phyloP scores from a whole-genome alignment of 441 rosid species.

The Isatis lusitanica region DNA sequence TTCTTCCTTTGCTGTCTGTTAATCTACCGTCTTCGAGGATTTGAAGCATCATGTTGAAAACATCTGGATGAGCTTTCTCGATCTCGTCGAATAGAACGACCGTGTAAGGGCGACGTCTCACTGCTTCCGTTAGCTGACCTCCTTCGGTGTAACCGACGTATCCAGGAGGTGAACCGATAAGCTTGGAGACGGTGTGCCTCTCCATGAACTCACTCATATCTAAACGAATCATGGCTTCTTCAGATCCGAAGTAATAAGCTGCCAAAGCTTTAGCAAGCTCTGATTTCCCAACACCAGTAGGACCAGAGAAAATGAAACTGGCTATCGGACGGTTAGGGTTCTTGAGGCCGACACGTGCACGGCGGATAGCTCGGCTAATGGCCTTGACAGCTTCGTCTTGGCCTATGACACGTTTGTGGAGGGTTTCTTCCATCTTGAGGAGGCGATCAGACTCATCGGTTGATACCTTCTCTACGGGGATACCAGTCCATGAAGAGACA shows the following conservation, averaged over 20 bases:
- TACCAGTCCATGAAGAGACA: slow-evolving; percentile 96
- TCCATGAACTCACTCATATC: slow-evolving; percentile 99
- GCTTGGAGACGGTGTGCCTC: slow-evolving; percentile 94
- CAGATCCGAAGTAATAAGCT: slow-evolving; percentile 92
- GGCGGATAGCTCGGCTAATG: slow-evolving; percentile 91
- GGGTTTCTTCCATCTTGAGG: slow-evolving; percentile 96
- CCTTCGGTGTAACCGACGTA: slow-evolving; percentile 97
- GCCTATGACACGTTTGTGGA: slow-evolving; percentile 88
- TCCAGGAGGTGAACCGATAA: slow-evolving; percentile 98
- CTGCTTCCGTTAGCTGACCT: slow-evolving; percentile 97
- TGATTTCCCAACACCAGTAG: slow-evolving; percentile 98
- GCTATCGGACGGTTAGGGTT: slow-evolving; percentile 97
- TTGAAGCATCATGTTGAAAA: slow-evolving; percentile 99
- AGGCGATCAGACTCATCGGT: slow-evolving; percentile 95
- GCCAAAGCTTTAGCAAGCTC: slow-evolving; percentile 96
- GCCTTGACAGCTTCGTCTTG: slow-evolving; percentile 98
- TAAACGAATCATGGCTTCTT: slow-evolving; percentile 94
- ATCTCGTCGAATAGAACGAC: slow-evolving; percentile 94
- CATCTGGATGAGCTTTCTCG: slow-evolving; percentile 99
- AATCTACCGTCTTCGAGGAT: slow-evolving; percentile 96
- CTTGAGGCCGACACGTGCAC: slow-evolving; percentile 98
- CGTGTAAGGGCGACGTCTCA: slow-evolving; percentile 90
- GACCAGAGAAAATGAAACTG: slow-evolving; percentile 98
- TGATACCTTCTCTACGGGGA: slow-evolving; percentile 97
- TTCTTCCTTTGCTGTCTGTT: slow-evolving; percentile 98